Percentiles rank a stretch among this genome's conserved stretches.
Conservation (phyloP, 2,329 filamentous ascomycete genomes). For the Fusarium siculi region DNA sequence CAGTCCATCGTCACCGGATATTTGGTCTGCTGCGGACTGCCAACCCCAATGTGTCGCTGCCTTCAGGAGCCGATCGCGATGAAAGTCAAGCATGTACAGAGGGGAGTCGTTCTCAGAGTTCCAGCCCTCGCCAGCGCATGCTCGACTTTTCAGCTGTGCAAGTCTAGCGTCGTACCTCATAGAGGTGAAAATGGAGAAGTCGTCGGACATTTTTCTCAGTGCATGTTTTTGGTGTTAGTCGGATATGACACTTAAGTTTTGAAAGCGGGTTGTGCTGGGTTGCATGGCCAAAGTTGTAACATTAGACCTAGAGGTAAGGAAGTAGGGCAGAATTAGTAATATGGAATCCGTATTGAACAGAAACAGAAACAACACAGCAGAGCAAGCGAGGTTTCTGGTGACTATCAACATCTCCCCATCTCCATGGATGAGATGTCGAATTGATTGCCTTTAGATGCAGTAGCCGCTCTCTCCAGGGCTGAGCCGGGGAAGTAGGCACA, state of each 20-base stretch:
- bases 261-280: background rate
- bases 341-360: background rate
- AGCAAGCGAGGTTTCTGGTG: background rate
- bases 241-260: background rate
- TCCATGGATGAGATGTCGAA: background rate
- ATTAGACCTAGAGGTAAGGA: background rate
- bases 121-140: conserved; percentile 58
- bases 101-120: conserved; percentile 66
- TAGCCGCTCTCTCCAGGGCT: background rate
- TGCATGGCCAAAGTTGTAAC: background rate
- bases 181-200: conserved; percentile 75
- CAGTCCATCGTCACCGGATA: conserved; percentile 61
- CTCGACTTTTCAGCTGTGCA: conserved; percentile 52
- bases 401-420: background rate
- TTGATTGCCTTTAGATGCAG: background rate
- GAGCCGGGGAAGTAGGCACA: background rate
- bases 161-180: conserved; percentile 76
- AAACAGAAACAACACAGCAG: background rate
- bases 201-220: conserved; percentile 47
- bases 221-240: background rate
- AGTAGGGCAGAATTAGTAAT: background rate
- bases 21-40: conserved; percentile 55
- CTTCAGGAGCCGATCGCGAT: conserved; percentile 80
- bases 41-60: conserved; percentile 68
- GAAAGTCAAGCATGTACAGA: conserved; percentile 83